phyloP scores from a whole-genome alignment of 2,329 filamentous ascomycete genomes.

The Talaromyces marneffei region DNA sequence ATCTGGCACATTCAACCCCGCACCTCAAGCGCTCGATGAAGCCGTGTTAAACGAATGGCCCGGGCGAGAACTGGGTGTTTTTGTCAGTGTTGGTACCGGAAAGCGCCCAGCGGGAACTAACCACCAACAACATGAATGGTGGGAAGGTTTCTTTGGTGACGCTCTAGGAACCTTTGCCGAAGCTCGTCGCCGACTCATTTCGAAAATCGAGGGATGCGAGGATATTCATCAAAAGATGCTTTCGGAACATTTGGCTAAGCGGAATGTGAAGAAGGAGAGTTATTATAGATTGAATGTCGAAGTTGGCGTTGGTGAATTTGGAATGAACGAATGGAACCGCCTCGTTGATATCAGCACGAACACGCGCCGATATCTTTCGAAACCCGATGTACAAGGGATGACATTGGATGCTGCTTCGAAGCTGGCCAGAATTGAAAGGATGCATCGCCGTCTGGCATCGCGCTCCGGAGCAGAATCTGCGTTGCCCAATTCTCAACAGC shows the following conservation, averaged over 20 bases:
- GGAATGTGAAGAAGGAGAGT: conserved; percentile 77
- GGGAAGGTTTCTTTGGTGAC: conserved; percentile 72
- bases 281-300: conserved; percentile 98
- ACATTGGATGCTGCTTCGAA: conserved; percentile 71
- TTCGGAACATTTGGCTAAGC: conserved; percentile 67
- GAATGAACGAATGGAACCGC: conserved; percentile 96
- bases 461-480: conserved; percentile 33
- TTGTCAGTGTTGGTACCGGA: conserved; percentile 90
- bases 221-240: conserved; percentile 82
- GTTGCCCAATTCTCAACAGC: background rate
- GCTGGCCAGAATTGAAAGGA: conserved; percentile 74
- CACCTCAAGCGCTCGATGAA: conserved; percentile 80
- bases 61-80: conserved; percentile 83
- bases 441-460: conserved; percentile 62
- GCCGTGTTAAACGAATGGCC: conserved; percentile 92
- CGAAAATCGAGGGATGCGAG: conserved; percentile 94
- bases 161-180: conserved; percentile 83
- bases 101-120: conserved; percentile 70
- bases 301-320: conserved; percentile 91
- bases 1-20: conserved; percentile 82
- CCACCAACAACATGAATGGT: conserved; percentile 69
- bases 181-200: conserved; percentile 72
- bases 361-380: conserved; percentile 75
- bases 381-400: conserved; percentile 68
- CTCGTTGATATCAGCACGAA: conserved; percentile 92